A percentile compares a stretch with the other conserved stretches of the same genome.
Evolutionary conservation across 495 filamentous ascomycete genomes (phyloP).

Genomic region (Aspergillus bertholletiae): DNA sequence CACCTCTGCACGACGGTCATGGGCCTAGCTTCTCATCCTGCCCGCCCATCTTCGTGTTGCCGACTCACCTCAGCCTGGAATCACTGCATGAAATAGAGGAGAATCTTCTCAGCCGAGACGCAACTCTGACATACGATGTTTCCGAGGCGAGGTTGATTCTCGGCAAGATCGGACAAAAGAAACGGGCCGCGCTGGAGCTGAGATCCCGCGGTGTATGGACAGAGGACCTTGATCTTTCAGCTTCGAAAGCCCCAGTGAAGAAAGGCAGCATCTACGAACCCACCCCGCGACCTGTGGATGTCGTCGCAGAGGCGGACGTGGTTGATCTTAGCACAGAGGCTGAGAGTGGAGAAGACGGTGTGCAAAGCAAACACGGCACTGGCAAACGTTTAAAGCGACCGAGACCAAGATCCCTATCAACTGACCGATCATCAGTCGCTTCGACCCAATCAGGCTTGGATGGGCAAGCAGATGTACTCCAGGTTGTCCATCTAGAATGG

Average conservation of each 20-base stretch:
- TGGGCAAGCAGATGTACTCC: constrained; percentile 38
- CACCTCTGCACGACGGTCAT: neutral
- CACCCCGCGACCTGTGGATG: neutral
- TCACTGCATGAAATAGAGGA: constrained; percentile 62
- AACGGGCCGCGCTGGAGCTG: constrained; percentile 74
- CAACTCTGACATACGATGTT: constrained; percentile 66
- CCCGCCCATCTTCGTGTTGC: constrained; percentile 71
- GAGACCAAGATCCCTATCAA: neutral
- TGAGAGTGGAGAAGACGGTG: constrained; percentile 26
- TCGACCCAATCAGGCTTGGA: neutral
- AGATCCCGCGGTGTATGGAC: constrained; percentile 59
- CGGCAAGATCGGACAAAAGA: constrained; percentile 63
- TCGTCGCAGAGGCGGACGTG: constrained; percentile 7
- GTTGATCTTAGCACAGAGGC: constrained; percentile 31
- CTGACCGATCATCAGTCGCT: neutral
- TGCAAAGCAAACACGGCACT: constrained; percentile 5
- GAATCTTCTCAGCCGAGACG: constrained; percentile 50
- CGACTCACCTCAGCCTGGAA: constrained; percentile 61
- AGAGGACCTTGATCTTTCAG: constrained; percentile 38
- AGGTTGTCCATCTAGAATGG: constrained; percentile 76
- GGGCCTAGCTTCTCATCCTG: constrained; percentile 1
- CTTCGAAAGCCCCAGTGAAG: constrained; percentile 20
- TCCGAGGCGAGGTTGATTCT: constrained; percentile 71
- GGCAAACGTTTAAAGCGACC: constrained; percentile 7
- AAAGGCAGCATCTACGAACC: constrained; percentile 13